phyloP scores from a whole-genome alignment of 257 asterid species.

The Solanum neorickii region DNA sequence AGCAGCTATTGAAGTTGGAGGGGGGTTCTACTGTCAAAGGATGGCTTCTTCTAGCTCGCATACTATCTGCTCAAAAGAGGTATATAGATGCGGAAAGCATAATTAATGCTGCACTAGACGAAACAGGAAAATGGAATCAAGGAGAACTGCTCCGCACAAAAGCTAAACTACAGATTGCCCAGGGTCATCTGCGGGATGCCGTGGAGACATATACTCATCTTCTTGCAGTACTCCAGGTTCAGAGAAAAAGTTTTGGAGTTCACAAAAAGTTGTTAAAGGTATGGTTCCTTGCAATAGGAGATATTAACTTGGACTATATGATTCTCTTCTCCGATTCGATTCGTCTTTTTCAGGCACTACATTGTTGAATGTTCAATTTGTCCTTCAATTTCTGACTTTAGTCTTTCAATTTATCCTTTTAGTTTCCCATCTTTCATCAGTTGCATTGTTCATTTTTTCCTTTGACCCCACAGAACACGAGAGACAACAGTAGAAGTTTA shows the following conservation, averaged over 20 bases:
- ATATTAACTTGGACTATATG: neutral
- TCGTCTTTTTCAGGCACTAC: neutral
- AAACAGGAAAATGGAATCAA: conserved; percentile 88
- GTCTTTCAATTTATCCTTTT: neutral
- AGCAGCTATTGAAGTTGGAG: conserved; percentile 46
- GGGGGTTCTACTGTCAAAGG: conserved; percentile 54
- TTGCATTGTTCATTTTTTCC: neutral
- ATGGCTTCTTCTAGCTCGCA: conserved; percentile 84
- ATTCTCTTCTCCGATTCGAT: neutral
- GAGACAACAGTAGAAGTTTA: conserved; percentile 22
- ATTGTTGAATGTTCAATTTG: neutral
- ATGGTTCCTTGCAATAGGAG: neutral
- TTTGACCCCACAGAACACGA: conserved; percentile 32
- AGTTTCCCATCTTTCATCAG: neutral
- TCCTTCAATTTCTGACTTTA: neutral
- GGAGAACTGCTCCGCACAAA: conserved; percentile 61
- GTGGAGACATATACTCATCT: conserved; percentile 64
- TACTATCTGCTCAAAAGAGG: conserved; percentile 77
- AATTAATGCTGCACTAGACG: conserved; percentile 76
- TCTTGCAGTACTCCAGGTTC: conserved; percentile 86
- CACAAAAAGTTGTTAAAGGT: conserved; percentile 45
- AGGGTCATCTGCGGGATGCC: conserved; percentile 45
- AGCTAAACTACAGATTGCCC: conserved; percentile 75
- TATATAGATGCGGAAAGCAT: conserved; percentile 63
- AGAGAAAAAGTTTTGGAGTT: conserved; percentile 41